Evolutionary conservation across 2,329 filamentous ascomycete species (phyloP).

Genomic region (Pestalotiopsis sp.): DNA sequence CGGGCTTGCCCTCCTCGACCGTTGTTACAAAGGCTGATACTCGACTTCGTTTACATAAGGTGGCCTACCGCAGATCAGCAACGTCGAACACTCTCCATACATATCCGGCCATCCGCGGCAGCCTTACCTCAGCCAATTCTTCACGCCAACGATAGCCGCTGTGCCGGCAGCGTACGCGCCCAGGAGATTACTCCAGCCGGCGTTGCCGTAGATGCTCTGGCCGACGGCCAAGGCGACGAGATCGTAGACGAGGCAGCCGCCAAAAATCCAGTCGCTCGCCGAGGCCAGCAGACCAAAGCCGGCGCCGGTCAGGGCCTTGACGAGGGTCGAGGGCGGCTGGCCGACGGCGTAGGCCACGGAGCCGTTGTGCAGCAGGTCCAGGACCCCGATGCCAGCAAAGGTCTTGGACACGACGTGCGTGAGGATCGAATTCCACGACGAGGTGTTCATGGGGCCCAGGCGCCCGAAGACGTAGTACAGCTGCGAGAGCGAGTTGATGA

Average conservation of each 20-base stretch:
- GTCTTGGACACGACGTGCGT: constrained; percentile 62
- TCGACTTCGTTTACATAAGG: constrained; percentile 15
- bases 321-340: constrained; percentile 43
- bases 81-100: neutral
- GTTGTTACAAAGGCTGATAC: constrained; percentile 13
- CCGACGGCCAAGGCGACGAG: constrained; percentile 56
- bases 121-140: constrained; percentile 54
- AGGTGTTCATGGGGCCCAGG: constrained; percentile 51
- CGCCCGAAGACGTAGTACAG: constrained; percentile 54
- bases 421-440: constrained; percentile 52
- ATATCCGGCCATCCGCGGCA: constrained; percentile 21
- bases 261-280: constrained; percentile 62
- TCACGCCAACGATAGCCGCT: constrained; percentile 55
- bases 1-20: neutral
- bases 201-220: constrained; percentile 46
- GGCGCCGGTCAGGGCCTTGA: constrained; percentile 56
- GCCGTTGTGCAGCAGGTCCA: constrained; percentile 62
- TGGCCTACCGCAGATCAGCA: constrained; percentile 13
- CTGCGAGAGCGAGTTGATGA: constrained; percentile 57
- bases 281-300: constrained; percentile 53
- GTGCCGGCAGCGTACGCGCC: constrained; percentile 52
- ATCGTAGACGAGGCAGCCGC: constrained; percentile 61
- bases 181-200: constrained; percentile 52
- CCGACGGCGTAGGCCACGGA: constrained; percentile 57
- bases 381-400: constrained; percentile 61